Evolutionary conservation across 495 filamentous ascomycete species (phyloP).

Genomic region (Penicillium crystallinum): DNA sequence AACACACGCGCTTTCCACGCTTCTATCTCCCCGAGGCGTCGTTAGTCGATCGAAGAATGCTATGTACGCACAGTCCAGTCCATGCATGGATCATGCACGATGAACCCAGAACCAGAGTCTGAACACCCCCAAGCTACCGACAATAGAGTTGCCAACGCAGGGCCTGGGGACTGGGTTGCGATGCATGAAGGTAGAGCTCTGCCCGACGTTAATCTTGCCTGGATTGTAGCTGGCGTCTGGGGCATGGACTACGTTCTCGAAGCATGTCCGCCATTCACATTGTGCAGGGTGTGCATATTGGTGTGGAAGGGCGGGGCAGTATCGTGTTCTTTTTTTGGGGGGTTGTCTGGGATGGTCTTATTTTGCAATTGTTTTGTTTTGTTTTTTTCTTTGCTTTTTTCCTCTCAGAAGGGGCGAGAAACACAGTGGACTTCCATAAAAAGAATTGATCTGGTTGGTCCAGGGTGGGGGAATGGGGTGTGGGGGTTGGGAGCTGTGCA

Average conservation of each 20-base stretch:
- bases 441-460: not conserved
- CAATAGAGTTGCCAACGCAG: constrained; percentile 5
- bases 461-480: not conserved
- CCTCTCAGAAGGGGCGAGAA: not conserved
- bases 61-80: not conserved
- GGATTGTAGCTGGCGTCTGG: not conserved
- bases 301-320: not conserved
- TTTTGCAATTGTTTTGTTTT: not conserved
- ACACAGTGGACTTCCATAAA: not conserved
- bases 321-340: not conserved
- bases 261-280: constrained; percentile 10
- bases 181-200: not conserved
- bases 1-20: not conserved
- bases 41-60: constrained; percentile 8
- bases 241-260: constrained; percentile 22
- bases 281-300: not conserved
- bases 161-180: not conserved
- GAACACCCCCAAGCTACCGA: not conserved
- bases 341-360: not conserved
- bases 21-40: not conserved
- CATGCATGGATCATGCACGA: constrained; percentile 1
- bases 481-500: not conserved
- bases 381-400: not conserved
- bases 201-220: not conserved
- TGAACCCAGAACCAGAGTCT: not conserved